Evolutionary conservation across 176 grass and related monocot genomes (phyloP).

Genomic region (Musa itinerans): DNA sequence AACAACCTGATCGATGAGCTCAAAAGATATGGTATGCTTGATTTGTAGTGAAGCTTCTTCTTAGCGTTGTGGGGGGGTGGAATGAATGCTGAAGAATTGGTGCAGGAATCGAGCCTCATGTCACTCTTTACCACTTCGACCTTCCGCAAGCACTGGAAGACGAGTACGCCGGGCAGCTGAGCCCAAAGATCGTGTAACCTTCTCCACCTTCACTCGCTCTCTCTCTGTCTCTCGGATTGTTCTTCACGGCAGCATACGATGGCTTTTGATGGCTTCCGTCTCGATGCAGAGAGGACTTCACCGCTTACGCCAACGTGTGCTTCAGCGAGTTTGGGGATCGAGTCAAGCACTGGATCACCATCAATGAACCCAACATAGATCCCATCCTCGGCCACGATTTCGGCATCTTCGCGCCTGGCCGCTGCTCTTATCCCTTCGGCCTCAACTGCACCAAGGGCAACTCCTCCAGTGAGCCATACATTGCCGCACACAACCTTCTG

Average conservation of each 20-base stretch:
- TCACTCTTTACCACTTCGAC: constrained; percentile 67
- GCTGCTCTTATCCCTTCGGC: constrained; percentile 56
- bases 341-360: constrained; percentile 60
- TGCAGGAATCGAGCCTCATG: constrained; percentile 65
- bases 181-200: constrained; percentile 48
- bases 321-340: constrained; percentile 60
- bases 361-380: constrained; percentile 69
- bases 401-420: constrained; percentile 32
- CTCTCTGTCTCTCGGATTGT: background rate
- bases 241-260: no score
- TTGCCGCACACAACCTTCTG: constrained; percentile 35
- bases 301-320: constrained; percentile 52
- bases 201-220: background rate
- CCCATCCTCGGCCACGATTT: constrained; percentile 31
- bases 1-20: constrained; percentile 74
- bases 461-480: constrained; percentile 56
- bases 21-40: constrained; percentile 33
- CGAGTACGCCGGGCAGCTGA: constrained; percentile 47
- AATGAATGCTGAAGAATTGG: background rate
- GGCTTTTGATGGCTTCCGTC: background rate
- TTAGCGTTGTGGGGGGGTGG: background rate
- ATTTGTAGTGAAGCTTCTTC: background rate
- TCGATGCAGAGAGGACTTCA: constrained; percentile 57
- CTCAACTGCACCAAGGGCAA: constrained; percentile 39
- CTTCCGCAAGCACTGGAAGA: constrained; percentile 59